Evolutionary conservation across 177 flowering plant species (phyloP), one percentile per base, ranked within the genome.

Genomic region (Vitis hybrid): DNA sequence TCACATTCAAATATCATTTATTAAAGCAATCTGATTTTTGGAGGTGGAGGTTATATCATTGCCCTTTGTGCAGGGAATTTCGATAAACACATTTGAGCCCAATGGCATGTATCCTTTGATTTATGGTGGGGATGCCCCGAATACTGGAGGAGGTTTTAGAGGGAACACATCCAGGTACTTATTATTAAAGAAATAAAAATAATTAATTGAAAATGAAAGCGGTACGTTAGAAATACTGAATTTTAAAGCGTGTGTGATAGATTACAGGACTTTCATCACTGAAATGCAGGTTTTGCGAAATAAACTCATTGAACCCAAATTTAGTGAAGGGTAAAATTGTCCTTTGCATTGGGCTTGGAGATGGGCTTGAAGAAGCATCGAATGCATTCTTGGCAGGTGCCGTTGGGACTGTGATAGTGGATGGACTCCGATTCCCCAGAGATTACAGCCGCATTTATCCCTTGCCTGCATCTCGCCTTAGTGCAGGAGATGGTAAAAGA

Each of bases 241-340:
- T 9, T 6, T 2, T 2, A 58, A 57, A 24, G 3, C 0, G 27
- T 17, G 27, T 57, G 19, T 17, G n/a, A 2, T 17, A 54, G 56
- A 54, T 54, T 11, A 35, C 46, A 5, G 7, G 46, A 6, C 7
- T 9, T 24, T 58, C n/a, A 35, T 30, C 3, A 32, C 27, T 17
- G 18, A 40, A 35, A 52, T 75, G 70, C 69, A 84, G 87, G 61
- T 32, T 6, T 3, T 80, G 81, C 72, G 0, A 0, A 0, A 0
- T 8, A 2, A 60, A 8, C 3, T 48, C 75, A 1, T 18, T 79
- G 55, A 52, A 81, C 27, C 2, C 51, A 6, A 56, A 3, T 0
- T 49, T 68, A 19, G 82, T 82, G 48, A 64, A 77, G 24, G 86
- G 85, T 1, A 83, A 83, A 64, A 78, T 85, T 51, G 85, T 85